Evolutionary conservation across 305 asterid species (phyloP), one percentile per base, ranked within the genome.

Genomic region (Coffea humblotiana): DNA sequence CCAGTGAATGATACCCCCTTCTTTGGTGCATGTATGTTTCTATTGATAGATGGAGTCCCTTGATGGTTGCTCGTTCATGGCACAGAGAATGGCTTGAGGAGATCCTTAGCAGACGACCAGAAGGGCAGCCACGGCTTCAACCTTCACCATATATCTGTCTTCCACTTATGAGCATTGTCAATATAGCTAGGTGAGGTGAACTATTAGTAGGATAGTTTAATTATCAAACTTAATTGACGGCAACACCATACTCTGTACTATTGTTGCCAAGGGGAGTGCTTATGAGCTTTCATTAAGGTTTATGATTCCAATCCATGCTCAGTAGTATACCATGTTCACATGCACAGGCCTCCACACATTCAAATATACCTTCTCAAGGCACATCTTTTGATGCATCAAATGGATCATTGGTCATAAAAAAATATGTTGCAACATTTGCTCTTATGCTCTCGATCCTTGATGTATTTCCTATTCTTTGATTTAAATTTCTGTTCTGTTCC

Each of bases 61-160:
- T 92, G 96, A 90, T 90, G 97, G 99, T 94, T 79, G 97, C 98
- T 79, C 96, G 87, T 68, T 96, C 99, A 63, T 94, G 98, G 99
- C 92, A 86, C 86, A 85, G 97, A 88, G 98, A 94, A 80, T 88
- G 92, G 85, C 97, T 96, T 9, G 96, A 91, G 83, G 97, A 91
- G 23, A 87, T 91, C 85, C 92, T 96, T 63, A 87, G 82, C 82
- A 81, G 83, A 79, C 90, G 40, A 29, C 92, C 91, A 80, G 85
- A 80, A 82, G 80, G 80, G 69, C 91, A 79, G 82, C 89, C 78
- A 52, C 90, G 80, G 78, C 87, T 86, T 35, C 83, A 80, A 70
- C 90, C 92, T 69, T 92, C 98, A 23, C 97, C 94, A 47, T 94
- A 86, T 78, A 52, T 96, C 19, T 90, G 97, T 81, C 98, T 96